phyloP scores from a whole-genome alignment of 2,329 filamentous ascomycete species.

The Purpureocillium lavendulum region DNA sequence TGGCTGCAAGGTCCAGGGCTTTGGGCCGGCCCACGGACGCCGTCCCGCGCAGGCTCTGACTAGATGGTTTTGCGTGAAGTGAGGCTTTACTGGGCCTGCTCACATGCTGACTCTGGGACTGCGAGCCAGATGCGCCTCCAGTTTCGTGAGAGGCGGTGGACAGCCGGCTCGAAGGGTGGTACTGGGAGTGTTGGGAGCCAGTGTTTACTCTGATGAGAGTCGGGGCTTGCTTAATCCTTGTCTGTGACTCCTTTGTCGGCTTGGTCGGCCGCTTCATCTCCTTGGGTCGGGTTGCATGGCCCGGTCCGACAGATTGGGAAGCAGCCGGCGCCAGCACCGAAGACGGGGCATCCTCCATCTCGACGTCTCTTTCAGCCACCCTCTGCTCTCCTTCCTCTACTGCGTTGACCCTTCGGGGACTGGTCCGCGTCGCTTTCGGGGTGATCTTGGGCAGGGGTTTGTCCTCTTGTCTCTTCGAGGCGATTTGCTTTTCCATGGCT shows the following conservation, averaged over 20 bases:
- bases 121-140: constrained; percentile 19
- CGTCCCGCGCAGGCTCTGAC: constrained; percentile 50
- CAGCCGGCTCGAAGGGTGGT: constrained; percentile 48
- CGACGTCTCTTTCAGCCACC: constrained; percentile 34
- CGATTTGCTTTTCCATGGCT: constrained; percentile 43
- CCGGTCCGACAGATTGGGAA: constrained; percentile 39
- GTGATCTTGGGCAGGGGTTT: constrained; percentile 29
- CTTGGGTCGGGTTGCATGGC: constrained; percentile 39
- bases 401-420: constrained; percentile 41
- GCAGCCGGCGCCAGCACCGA: constrained; percentile 53
- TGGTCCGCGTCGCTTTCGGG: constrained; percentile 37
- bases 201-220: constrained; percentile 67
- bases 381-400: constrained; percentile 21
- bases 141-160: constrained; percentile 48
- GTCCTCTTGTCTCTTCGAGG: constrained; percentile 45
- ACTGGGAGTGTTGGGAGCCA: constrained; percentile 52
- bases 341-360: constrained; percentile 48
- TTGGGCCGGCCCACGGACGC: constrained; percentile 60
- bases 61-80: constrained; percentile 48
- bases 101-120: constrained; percentile 36
- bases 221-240: constrained; percentile 55
- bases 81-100: constrained; percentile 62
- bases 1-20: constrained; percentile 66
- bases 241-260: constrained; percentile 49
- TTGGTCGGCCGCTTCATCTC: constrained; percentile 53